Percentiles rank a stretch among this genome's conserved stretches.
Evolutionary conservation across 768 basidiomycete genomes (phyloP).

Genomic region (Boletus barrowsii): DNA sequence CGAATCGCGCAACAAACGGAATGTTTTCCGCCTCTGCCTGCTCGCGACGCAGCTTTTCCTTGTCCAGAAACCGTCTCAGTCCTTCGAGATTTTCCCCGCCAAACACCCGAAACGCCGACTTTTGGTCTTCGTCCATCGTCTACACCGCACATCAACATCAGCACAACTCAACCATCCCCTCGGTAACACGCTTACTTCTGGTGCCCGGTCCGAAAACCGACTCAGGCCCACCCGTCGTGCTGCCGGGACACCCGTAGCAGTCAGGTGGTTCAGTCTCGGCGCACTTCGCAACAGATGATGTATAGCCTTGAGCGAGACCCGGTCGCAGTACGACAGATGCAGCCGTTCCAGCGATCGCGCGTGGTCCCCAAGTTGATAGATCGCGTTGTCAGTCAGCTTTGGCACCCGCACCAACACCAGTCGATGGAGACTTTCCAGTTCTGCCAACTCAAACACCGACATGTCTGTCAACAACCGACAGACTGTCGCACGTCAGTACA

Average conservation of each 20-base stretch:
- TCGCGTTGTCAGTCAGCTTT: slow-evolving; percentile 79
- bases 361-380: slow-evolving; percentile 77
- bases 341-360: slow-evolving; percentile 68
- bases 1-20: slow-evolving; percentile 55
- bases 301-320: slow-evolving; percentile 71
- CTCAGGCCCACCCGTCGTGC: slow-evolving; percentile 67
- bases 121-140: slow-evolving; percentile 65
- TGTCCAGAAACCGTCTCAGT: slow-evolving; percentile 68
- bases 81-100: slow-evolving; percentile 61
- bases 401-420: slow-evolving; percentile 79
- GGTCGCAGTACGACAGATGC: slow-evolving; percentile 84
- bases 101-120: slow-evolving; percentile 76
- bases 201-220: slow-evolving; percentile 73
- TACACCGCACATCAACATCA: slow-evolving; percentile 27
- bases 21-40: slow-evolving; percentile 60
- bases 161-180: background rate
- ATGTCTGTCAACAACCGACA: slow-evolving; percentile 83
- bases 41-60: slow-evolving; percentile 56
- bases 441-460: slow-evolving; percentile 76
- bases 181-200: slow-evolving; percentile 43
- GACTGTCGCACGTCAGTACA: slow-evolving; percentile 43
- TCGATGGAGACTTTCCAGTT: slow-evolving; percentile 64
- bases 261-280: slow-evolving; percentile 65
- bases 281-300: slow-evolving; percentile 65
- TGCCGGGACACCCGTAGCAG: slow-evolving; percentile 75